Conservation (phyloP, 2,329 filamentous ascomycete species). For the Cryphonectria parasitica region DNA sequence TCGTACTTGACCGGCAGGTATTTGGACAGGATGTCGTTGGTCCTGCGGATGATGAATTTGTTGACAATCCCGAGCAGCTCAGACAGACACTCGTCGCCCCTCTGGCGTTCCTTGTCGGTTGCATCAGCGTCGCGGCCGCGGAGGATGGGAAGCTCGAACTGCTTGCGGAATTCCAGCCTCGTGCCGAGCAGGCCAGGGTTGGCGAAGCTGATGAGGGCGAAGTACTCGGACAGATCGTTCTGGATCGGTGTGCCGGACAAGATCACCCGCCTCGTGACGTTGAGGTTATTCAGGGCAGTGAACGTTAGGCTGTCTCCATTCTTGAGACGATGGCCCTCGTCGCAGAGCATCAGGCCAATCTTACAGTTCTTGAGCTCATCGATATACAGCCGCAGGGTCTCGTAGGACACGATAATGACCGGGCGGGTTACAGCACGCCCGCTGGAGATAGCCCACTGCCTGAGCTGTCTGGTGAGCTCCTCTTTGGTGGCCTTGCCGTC, state of each 20-base stretch:
- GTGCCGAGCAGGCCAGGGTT: slow-evolving; percentile 92
- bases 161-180: slow-evolving; percentile 88
- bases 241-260: slow-evolving; percentile 97
- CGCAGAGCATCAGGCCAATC: slow-evolving; percentile 91
- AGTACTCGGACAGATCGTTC: slow-evolving; percentile 98
- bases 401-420: slow-evolving; percentile 96
- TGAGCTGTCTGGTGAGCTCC: slow-evolving; percentile 84
- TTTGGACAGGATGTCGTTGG: slow-evolving; percentile 97
- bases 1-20: slow-evolving; percentile 98
- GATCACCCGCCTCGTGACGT: slow-evolving; percentile 90
- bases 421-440: slow-evolving; percentile 89
- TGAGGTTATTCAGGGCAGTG: slow-evolving; percentile 83
- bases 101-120: slow-evolving; percentile 77
- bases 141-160: slow-evolving; percentile 90
- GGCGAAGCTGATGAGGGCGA: slow-evolving; percentile 92
- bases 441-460: slow-evolving; percentile 91
- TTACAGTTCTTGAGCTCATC: slow-evolving; percentile 87
- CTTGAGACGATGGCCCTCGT: slow-evolving; percentile 95
- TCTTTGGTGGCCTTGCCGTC: slow-evolving; percentile 97
- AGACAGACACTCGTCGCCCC: slow-evolving; percentile 79
- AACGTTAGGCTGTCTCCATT: slow-evolving; percentile 97
- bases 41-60: slow-evolving; percentile 97
- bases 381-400: slow-evolving; percentile 88
- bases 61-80: slow-evolving; percentile 88
- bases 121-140: slow-evolving; percentile 89